Evolutionary conservation across 2,329 filamentous ascomycete genomes (phyloP).

Genomic region (Scolecobasidium constrictum): DNA sequence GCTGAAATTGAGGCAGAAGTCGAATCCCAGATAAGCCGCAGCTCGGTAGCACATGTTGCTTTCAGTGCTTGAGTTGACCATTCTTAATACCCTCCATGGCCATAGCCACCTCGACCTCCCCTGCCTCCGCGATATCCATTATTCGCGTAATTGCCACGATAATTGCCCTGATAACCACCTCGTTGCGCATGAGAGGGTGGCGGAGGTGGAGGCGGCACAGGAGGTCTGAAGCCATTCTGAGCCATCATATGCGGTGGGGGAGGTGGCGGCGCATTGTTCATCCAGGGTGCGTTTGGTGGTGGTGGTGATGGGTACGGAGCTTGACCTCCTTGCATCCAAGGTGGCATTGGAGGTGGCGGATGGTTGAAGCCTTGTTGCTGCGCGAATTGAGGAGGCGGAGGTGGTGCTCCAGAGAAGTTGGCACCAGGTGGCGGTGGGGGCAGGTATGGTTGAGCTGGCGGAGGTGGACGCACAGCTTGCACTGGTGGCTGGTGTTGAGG

Average conservation of each 20-base stretch:
- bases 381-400: slow-evolving; percentile 3
- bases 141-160: too few species aligned
- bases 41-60: too few species aligned
- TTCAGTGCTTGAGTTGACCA: too few species aligned
- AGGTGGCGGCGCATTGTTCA: slow-evolving; percentile 1
- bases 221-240: too few species aligned
- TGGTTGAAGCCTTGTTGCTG: not conserved
- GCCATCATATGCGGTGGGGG: not conserved
- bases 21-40: too few species aligned
- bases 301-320: not conserved
- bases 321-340: slow-evolving; percentile 1
- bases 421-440: too few species aligned
- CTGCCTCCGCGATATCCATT: slow-evolving; percentile 3
- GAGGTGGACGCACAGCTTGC: too few species aligned
- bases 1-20: too few species aligned
- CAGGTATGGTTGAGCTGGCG: not conserved
- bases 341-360: slow-evolving; percentile 2
- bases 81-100: too few species aligned
- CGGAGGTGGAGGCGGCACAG: slow-evolving; percentile 3
- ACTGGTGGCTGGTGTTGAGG: not conserved
- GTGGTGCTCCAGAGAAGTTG: not conserved
- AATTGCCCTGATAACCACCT: not conserved
- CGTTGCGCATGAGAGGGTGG: not conserved
- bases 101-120: slow-evolving; percentile 1
- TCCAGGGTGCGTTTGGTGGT: slow-evolving; percentile 1